These are phyloP conservation scores for Pestalotiopsis sp. DNA, from an alignment of 2,329 filamentous ascomycete genomes.

Conservation along the genomic window DNA sequence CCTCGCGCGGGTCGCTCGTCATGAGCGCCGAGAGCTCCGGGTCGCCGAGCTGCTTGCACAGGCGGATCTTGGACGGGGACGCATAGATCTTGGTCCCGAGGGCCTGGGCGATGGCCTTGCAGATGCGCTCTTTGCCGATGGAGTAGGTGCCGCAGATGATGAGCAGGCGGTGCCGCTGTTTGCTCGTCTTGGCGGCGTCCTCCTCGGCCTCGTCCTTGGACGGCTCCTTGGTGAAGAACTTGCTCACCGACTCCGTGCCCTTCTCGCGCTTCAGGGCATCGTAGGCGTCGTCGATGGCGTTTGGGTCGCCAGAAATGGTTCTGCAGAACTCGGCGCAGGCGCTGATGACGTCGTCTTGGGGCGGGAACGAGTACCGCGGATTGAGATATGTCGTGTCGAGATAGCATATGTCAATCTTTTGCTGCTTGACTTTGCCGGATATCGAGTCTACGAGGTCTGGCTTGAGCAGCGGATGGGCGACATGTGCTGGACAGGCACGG, in stretches of 20 bases:
- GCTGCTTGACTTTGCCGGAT: slow-evolving; percentile 73
- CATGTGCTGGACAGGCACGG: slow-evolving; percentile 82
- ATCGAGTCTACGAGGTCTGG: slow-evolving; percentile 73
- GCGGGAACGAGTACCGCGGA: slow-evolving; percentile 92
- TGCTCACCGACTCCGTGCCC: slow-evolving; percentile 49
- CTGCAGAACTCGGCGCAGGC: slow-evolving; percentile 88
- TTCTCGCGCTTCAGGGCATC: slow-evolving; percentile 44
- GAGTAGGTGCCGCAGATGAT: slow-evolving; percentile 96
- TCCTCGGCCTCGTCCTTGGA: slow-evolving; percentile 9
- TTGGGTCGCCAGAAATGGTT: slow-evolving; percentile 69
- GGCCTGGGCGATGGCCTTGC: slow-evolving; percentile 86
- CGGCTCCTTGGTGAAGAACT: slow-evolving; percentile 51
- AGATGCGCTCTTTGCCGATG: slow-evolving; percentile 97
- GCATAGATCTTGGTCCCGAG: slow-evolving; percentile 89
- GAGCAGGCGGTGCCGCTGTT: slow-evolving; percentile 68
- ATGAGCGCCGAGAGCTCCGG: slow-evolving; percentile 76
- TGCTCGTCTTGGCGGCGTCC: slow-evolving; percentile 5
- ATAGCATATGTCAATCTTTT: slow-evolving; percentile 94
- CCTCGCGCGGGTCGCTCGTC: slow-evolving; percentile 78
- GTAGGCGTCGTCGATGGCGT: slow-evolving; percentile 49
- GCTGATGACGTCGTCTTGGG: slow-evolving; percentile 82
- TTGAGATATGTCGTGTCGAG: slow-evolving; percentile 97
- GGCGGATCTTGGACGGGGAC: slow-evolving; percentile 77
- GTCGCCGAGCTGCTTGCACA: slow-evolving; percentile 85
- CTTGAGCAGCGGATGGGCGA: slow-evolving; percentile 78